Evolutionary conservation across 306 rosid genomes (phyloP).

Genomic region (Rosa chinensis): DNA sequence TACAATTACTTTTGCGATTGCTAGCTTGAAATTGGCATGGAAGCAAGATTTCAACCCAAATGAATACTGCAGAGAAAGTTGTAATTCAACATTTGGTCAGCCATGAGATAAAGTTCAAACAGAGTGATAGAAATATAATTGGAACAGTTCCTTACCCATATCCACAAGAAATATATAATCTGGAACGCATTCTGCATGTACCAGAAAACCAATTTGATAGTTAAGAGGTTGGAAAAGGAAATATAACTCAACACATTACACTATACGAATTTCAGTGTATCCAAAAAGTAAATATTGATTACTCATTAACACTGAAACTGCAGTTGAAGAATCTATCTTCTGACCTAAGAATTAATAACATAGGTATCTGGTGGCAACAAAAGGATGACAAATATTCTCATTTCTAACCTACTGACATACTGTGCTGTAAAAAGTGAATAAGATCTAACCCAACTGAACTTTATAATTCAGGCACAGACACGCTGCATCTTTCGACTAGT

Average conservation of each 20-base stretch:
- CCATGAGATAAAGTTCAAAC: neutral
- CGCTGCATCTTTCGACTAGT: neutral
- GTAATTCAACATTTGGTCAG: conserved; percentile 14
- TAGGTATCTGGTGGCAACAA: neutral
- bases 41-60: conserved; percentile 75
- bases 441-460: neutral
- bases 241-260: neutral
- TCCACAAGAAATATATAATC: conserved; percentile 71
- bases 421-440: neutral
- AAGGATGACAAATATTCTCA: neutral
- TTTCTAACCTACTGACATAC: neutral
- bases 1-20: conserved; percentile 45
- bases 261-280: neutral
- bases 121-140: conserved; percentile 13
- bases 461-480: neutral
- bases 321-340: neutral
- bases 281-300: neutral
- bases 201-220: conserved; percentile 28
- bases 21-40: conserved; percentile 53
- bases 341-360: neutral
- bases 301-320: conserved; percentile 9
- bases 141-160: conserved; percentile 61
- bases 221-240: conserved; percentile 9
- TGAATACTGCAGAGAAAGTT: conserved; percentile 60
- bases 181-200: conserved; percentile 88